Evolutionary conservation across 2,329 filamentous ascomycete genomes (phyloP).

Genomic region (Huntiella savannae): DNA sequence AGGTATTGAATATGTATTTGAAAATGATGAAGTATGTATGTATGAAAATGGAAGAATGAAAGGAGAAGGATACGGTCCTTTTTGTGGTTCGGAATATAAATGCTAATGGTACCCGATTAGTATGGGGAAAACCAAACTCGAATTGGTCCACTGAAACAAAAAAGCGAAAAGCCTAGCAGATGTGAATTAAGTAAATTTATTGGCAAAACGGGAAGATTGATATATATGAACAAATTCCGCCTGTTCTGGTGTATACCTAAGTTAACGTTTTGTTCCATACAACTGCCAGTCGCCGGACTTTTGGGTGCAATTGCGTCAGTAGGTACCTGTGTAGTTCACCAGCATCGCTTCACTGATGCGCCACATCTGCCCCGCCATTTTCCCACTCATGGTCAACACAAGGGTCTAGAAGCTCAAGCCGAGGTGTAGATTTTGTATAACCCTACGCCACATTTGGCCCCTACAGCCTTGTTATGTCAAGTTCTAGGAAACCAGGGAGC

Average conservation of each 20-base stretch:
- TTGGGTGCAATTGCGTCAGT: background rate
- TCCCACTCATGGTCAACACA: conserved; percentile 1
- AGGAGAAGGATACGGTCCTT: too few relatives aligned
- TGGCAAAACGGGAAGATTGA: too few relatives aligned
- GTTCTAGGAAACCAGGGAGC: background rate
- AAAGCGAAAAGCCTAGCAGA: too few relatives aligned
- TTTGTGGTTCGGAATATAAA: background rate
- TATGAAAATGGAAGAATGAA: too few relatives aligned
- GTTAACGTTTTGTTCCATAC: too few relatives aligned
- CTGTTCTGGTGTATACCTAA: too few relatives aligned
- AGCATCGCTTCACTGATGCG: background rate
- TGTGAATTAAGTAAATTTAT: too few relatives aligned
- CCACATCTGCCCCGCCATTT: background rate
- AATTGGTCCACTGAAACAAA: too few relatives aligned
- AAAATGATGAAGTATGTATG: too few relatives aligned
- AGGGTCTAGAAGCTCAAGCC: background rate
- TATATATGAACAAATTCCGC: too few relatives aligned
- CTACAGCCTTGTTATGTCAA: conserved; percentile 3
- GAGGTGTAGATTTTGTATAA: background rate
- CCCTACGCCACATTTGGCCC: background rate
- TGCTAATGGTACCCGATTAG: background rate
- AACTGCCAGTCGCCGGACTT: background rate
- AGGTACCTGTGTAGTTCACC: background rate
- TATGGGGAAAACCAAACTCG: too few relatives aligned
- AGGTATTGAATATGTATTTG: too few relatives aligned